Conservation (phyloP, 345 rosid genomes). For the Microcos paniculata region DNA sequence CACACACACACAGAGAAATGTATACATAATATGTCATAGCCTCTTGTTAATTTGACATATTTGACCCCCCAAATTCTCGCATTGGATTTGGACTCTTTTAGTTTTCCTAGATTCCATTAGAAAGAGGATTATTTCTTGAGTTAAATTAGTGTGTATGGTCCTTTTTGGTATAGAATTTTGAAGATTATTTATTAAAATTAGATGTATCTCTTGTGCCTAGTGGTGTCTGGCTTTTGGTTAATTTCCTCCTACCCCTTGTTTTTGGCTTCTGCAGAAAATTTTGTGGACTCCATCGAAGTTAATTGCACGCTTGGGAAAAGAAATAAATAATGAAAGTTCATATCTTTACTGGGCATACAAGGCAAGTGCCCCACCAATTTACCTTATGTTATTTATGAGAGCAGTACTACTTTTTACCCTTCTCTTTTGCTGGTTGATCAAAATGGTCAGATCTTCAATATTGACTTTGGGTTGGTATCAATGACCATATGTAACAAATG, state of each 20-base stretch:
- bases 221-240: constrained; percentile 2
- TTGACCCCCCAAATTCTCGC: not conserved
- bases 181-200: not conserved
- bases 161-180: too few relatives aligned
- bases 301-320: constrained; percentile 80
- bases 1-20: too few relatives aligned
- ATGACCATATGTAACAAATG: not conserved
- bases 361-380: constrained; percentile 37
- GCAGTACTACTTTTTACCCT: not conserved
- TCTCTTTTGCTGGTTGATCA: not conserved
- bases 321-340: constrained; percentile 78
- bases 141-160: not conserved
- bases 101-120: not conserved
- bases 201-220: not conserved
- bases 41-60: not conserved
- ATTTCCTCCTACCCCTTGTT: constrained; percentile 13
- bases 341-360: constrained; percentile 95
- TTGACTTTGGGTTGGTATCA: not conserved
- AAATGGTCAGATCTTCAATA: not conserved
- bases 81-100: not conserved
- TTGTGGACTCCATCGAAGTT: constrained; percentile 91
- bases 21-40: not conserved
- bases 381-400: not conserved
- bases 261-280: constrained; percentile 43
- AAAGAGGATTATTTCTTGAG: not conserved